Evolutionary conservation across 1,284 basidiomycete genomes (phyloP).

Genomic region (Veloboletus limbatus): DNA sequence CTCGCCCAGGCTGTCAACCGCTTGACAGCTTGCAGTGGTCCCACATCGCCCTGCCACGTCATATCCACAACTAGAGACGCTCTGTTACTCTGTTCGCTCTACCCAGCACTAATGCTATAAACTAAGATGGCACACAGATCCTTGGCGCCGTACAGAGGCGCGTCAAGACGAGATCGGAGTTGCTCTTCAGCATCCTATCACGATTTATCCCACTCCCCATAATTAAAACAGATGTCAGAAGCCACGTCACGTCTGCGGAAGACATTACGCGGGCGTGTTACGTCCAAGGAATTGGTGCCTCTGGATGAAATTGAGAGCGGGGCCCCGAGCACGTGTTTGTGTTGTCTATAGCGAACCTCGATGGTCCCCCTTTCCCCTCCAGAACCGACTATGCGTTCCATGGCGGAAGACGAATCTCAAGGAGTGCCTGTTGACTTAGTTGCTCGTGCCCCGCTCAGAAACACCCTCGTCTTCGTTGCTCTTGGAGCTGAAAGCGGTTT

Average conservation of each 20-base stretch:
- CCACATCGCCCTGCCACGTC: too few species aligned
- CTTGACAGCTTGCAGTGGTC: too few species aligned
- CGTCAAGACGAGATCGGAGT: constrained; percentile 26
- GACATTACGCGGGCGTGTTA: constrained; percentile 44
- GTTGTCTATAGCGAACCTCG: constrained; percentile 24
- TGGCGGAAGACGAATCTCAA: constrained; percentile 77
- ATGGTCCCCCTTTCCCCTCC: constrained; percentile 62
- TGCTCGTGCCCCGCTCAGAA: constrained; percentile 70
- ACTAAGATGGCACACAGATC: constrained; percentile 32
- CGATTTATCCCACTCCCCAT: constrained; percentile 6
- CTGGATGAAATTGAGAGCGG: constrained; percentile 41
- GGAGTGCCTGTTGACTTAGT: constrained; percentile 45
- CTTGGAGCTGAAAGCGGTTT: constrained; percentile 91
- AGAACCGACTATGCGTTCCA: constrained; percentile 71
- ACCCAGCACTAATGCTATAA: constrained; percentile 12
- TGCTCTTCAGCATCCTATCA: constrained; percentile 19
- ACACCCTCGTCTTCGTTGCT: constrained; percentile 73
- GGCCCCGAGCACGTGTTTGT: neutral
- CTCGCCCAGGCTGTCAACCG: too few species aligned
- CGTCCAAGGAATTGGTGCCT: constrained; percentile 52
- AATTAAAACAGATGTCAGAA: constrained; percentile 33
- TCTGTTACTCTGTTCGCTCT: constrained; percentile 9
- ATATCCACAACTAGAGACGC: too few species aligned
- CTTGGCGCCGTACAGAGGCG: constrained; percentile 34
- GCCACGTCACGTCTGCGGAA: constrained; percentile 36